A percentile compares a stretch with the other conserved stretches of the same genome.
Conservation (phyloP, 1,284 basidiomycete species). For the Cryptococcus sp. region DNA sequence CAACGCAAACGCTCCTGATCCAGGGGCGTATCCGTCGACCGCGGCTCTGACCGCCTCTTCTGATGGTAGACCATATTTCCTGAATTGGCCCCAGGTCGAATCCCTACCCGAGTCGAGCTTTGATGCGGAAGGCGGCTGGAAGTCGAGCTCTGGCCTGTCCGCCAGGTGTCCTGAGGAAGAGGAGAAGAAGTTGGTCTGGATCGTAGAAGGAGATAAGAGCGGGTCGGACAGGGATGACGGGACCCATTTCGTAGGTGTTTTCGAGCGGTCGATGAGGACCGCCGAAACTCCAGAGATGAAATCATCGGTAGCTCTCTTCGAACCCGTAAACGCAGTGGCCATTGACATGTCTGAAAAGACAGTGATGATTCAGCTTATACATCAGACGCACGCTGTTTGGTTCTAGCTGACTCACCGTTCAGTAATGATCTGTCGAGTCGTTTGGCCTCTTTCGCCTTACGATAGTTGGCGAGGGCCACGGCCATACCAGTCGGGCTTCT, state of each 20-base stretch:
- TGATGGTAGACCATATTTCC: slow-evolving; percentile 49
- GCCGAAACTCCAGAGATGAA: slow-evolving; percentile 77
- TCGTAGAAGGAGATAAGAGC: slow-evolving; percentile 57
- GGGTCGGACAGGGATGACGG: slow-evolving; percentile 65
- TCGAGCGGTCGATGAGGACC: slow-evolving; percentile 68
- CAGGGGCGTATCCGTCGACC: slow-evolving; percentile 42
- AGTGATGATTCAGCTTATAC: slow-evolving; percentile 1
- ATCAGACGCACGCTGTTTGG: slow-evolving; percentile 10
- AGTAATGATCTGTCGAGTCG: slow-evolving; percentile 68
- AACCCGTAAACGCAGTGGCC: slow-evolving; percentile 37
- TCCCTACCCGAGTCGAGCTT: slow-evolving; percentile 29
- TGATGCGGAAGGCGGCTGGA: slow-evolving; percentile 28
- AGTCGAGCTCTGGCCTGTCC: slow-evolving; percentile 57
- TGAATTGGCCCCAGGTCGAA: slow-evolving; percentile 51
- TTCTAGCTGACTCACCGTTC: slow-evolving; percentile 66
- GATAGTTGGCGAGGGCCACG: slow-evolving; percentile 76
- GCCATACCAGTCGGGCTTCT: slow-evolving; percentile 89
- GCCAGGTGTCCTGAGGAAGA: slow-evolving; percentile 64
- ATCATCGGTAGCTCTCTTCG: slow-evolving; percentile 69
- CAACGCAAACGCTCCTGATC: slow-evolving; percentile 50
- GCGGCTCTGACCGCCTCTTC: slow-evolving; percentile 39
- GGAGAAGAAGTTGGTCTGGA: slow-evolving; percentile 48
- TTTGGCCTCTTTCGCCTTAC: slow-evolving; percentile 64
- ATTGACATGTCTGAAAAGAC: slow-evolving; percentile 36
- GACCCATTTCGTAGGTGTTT: slow-evolving; percentile 46